Percentiles rank a stretch among this genome's conserved stretches.
Evolutionary conservation across 805 yeast genomes (phyloP).

Genomic region (Torulaspora gathmanii): DNA sequence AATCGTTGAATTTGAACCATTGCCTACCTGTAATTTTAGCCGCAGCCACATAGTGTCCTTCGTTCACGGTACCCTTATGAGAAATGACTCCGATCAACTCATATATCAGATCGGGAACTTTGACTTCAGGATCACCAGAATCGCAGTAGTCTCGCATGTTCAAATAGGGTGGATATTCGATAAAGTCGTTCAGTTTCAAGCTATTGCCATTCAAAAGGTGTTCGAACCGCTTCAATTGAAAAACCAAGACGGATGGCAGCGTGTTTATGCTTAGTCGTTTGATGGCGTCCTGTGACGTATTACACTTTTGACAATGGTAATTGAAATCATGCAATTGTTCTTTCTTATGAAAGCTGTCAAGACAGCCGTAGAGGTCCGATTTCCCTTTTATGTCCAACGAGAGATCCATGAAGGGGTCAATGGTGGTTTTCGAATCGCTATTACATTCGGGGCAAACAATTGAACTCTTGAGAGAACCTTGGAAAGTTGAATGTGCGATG

Average conservation of each 20-base stretch:
- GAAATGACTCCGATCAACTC: slow-evolving; percentile 84
- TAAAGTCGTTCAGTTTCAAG: slow-evolving; percentile 70
- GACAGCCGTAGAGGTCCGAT: slow-evolving; percentile 53
- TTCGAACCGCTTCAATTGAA: slow-evolving; percentile 73
- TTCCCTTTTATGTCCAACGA: slow-evolving; percentile 65
- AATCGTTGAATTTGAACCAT: slow-evolving; percentile 93
- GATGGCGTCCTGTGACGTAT: slow-evolving; percentile 55
- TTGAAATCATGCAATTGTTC: slow-evolving; percentile 67
- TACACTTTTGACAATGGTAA: slow-evolving; percentile 68
- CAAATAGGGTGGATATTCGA: slow-evolving; percentile 66
- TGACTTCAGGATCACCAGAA: slow-evolving; percentile 9
- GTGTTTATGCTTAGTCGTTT: slow-evolving; percentile 66
- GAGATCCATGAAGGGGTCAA: slow-evolving; percentile 87
- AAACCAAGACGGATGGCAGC: slow-evolving; percentile 71
- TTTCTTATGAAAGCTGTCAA: slow-evolving; percentile 67
- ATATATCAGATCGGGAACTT: slow-evolving; percentile 46
- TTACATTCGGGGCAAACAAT: slow-evolving; percentile 70
- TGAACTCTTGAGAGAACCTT: slow-evolving; percentile 77
- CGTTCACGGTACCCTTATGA: slow-evolving; percentile 89
- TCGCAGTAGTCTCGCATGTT: slow-evolving; percentile 60
- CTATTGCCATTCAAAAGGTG: slow-evolving; percentile 41
- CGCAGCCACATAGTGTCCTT: slow-evolving; percentile 88
- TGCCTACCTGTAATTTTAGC: slow-evolving; percentile 65
- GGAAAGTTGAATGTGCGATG: slow-evolving; percentile 74
- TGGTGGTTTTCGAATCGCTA: slow-evolving; percentile 54